These are phyloP conservation scores for Dictyostelium citrinum DNA, from an alignment of 78 protist genomes.

Conservation along the genomic window DNA sequence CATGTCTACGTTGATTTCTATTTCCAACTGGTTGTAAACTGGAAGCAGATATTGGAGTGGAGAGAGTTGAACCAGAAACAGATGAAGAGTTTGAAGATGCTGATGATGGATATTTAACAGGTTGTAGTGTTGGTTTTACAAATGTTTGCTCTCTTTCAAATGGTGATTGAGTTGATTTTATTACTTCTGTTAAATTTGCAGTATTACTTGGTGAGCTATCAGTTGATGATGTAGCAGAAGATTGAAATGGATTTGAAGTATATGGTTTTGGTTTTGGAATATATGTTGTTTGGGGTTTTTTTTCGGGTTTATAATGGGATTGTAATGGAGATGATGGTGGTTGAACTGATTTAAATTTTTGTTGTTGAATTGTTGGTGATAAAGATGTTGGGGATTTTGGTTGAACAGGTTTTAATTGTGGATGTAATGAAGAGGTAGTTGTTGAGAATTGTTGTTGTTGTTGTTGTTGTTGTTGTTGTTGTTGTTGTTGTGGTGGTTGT, in stretches of 20 bases:
- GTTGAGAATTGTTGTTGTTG: not conserved
- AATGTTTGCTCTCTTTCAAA: not conserved
- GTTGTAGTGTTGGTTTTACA: not conserved
- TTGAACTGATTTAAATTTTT: not conserved
- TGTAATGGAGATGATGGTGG: not conserved
- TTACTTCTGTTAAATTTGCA: not conserved
- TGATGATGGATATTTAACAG: not conserved
- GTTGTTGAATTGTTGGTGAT: not conserved
- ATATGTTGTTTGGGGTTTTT: not conserved
- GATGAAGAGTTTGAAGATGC: not conserved
- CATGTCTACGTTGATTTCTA: not conserved
- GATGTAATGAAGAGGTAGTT: not conserved
- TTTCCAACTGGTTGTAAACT: not conserved
- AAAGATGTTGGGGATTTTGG: not conserved
- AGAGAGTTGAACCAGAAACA: not conserved
- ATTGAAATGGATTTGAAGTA: not conserved
- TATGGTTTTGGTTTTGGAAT: not conserved
- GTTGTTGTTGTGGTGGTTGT: not conserved
- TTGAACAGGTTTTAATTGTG: not conserved
- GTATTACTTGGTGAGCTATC: not conserved
- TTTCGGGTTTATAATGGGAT: not conserved
- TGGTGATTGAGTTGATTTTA: not conserved
- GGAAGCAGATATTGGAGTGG: not conserved
- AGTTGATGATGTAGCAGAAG: not conserved
- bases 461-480: not conserved